Evolutionary conservation across 1,139 yeast genomes (phyloP), one percentile per base, ranked within the genome.

Genomic region (Blastobotrys illinoisensis): DNA sequence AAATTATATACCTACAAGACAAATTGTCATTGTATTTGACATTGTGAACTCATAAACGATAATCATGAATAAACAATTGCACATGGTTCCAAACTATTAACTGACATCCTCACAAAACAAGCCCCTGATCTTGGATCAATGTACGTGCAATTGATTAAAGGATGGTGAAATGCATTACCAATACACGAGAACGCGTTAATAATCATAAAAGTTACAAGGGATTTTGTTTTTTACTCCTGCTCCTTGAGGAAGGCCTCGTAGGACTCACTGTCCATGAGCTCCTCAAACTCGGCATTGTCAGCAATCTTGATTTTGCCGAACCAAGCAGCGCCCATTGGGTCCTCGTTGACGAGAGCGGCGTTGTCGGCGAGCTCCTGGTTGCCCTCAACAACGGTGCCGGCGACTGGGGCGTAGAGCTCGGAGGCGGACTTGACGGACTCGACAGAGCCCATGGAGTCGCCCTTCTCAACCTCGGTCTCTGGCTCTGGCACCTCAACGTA

Each of bases 261-360:
- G 57, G 79, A 82, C 57, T 81, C 87, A 62, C 78, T 78, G 59
- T 74, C 71, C 69, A 81, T 70, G 57, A 82, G 70, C 13, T 71
- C 74, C 19, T 74, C 79, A 18, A 74, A 62, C 55, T 75, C 79
- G 24, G 70, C 60, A 48, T 68, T 62, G 46, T 79, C 75, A 46
- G 69, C 58, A 60, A 85, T 73, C 74, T 83, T 78, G 66, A 88
- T 74, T 74, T 89, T 88, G 57, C 88, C 88, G 62, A 93, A 81
- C 97, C 97, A 93, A 40, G 95, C 98, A 57, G 82, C 84, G 55
- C 97, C 97, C 82, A 87, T 79, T 53, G 99, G 97, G 67, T 90
- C 97, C 60, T 77, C 73, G 75, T 91, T 93, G 67, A 95, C 82
- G 64, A 88, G 74, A 59, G 83, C 83, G 36, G 99, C 97, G 59